Conservation (phyloP, 495 filamentous ascomycete species). For the Podospora pseudopauciseta region DNA sequence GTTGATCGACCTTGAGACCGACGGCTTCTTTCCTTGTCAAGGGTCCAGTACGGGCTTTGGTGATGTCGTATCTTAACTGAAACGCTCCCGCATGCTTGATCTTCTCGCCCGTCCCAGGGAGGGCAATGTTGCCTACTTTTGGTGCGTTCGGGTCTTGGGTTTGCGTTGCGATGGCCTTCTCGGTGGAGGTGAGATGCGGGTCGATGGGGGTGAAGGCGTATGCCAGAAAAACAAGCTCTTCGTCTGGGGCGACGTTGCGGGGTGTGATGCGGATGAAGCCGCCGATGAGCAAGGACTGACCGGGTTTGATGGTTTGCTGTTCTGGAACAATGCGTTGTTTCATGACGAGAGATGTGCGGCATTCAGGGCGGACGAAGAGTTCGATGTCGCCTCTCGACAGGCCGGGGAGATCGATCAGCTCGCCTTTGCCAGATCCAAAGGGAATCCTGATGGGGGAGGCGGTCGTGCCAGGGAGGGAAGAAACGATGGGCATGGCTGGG, state of each 20-base stretch:
- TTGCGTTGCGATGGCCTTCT: slow-evolving; percentile 70
- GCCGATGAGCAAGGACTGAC: slow-evolving; percentile 79
- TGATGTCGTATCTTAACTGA: slow-evolving; percentile 75
- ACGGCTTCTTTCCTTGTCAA: slow-evolving; percentile 51
- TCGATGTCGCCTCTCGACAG: slow-evolving; percentile 70
- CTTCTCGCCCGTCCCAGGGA: slow-evolving; percentile 51
- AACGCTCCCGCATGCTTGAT: slow-evolving; percentile 70
- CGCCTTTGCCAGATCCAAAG: slow-evolving; percentile 78
- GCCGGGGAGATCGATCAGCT: slow-evolving; percentile 90
- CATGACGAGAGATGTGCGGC: slow-evolving; percentile 71
- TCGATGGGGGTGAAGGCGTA: slow-evolving; percentile 75
- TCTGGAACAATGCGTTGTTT: slow-evolving; percentile 61
- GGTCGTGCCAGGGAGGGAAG: slow-evolving; percentile 85
- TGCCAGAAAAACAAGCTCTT: slow-evolving; percentile 56
- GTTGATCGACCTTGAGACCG: slow-evolving; percentile 49
- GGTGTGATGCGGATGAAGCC: slow-evolving; percentile 89
- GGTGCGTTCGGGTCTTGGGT: slow-evolving; percentile 48
- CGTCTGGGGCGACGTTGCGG: slow-evolving; percentile 45
- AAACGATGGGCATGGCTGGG: slow-evolving; percentile 78
- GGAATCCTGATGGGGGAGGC: slow-evolving; percentile 88
- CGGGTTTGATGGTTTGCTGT: slow-evolving; percentile 66
- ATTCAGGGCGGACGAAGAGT: slow-evolving; percentile 58
- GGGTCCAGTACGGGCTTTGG: slow-evolving; percentile 61
- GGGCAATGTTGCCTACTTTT: slow-evolving; percentile 56
- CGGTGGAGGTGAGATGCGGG: slow-evolving; percentile 69